Evolutionary conservation across 352 stramenopile species (phyloP), one percentile per base, ranked within the genome.

Genomic region (Phytophthora pini): DNA sequence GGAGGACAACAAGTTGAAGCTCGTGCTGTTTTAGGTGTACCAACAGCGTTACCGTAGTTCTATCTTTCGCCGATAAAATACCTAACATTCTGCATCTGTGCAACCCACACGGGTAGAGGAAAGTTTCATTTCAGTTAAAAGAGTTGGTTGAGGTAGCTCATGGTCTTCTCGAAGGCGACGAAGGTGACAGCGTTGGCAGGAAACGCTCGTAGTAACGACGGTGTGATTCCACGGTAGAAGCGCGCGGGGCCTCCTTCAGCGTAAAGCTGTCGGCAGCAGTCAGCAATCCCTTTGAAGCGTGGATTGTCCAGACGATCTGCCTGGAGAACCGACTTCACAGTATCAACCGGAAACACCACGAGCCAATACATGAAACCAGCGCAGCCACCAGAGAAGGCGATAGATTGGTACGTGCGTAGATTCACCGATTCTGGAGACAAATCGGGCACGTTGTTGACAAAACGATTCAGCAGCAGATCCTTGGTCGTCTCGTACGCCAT

Each of bases 301-400:
- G 83, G 85, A 5, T 84, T 86, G 56, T 91, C 76, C 9, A 95
- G 73, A 11, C 80, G 70, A 59, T 95, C 87, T 17, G 84, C 82
- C 51, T 95, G 85, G 49, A 93, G 87, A 15, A 93, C 84, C 2
- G 84, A 93, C 72, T 95, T 94, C 56, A 95, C 76, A 44, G 87
- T 95, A 58, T 93, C 85, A 9, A 95, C 72, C 2, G 87, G 87
- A 49, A 93, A 95, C 32, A 89, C 78, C 40, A 89, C 82, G 47
- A 89, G 56, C 87, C 87, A 95, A 69, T 92, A 95, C 79, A 91
- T 89, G 65, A 95, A 90, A 31, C 87, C 87, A 10, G 87, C 87
- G 53, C 79, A 90, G 15, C 85, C 87, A 15, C 87, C 87, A 4
- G 87, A 82, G 34, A 80, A 70, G 15, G 85, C 82, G 50, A 93